A percentile compares a stretch with the other conserved stretches of the same genome.
phyloP scores from a whole-genome alignment of 495 filamentous ascomycete genomes.

The Ramalina intermedia region DNA sequence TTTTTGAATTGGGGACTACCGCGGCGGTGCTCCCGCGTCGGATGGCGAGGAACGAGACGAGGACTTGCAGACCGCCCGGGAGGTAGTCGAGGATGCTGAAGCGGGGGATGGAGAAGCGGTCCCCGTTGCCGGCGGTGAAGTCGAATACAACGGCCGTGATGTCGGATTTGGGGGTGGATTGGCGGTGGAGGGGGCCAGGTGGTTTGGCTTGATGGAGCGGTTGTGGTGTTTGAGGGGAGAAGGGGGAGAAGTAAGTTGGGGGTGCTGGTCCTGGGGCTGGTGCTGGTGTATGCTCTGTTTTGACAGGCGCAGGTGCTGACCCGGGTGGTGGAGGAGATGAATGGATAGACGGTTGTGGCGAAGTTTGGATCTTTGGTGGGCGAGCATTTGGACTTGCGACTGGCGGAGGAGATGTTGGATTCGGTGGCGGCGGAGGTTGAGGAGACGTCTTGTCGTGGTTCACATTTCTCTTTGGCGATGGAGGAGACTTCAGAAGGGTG shows the following conservation, averaged over 20 bases:
- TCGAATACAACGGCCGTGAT: slow-evolving; percentile 70
- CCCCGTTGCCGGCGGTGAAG: slow-evolving; percentile 57
- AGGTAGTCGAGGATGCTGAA: slow-evolving; percentile 67
- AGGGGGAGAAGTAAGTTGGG: not conserved
- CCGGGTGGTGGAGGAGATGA: slow-evolving; percentile 9
- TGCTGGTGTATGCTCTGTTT: slow-evolving; percentile 5
- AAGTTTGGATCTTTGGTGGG: slow-evolving; percentile 14
- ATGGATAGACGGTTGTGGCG: slow-evolving; percentile 15
- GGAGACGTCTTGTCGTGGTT: slow-evolving; percentile 7
- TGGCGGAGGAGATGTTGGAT: slow-evolving; percentile 13
- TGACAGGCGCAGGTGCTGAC: slow-evolving; percentile 13
- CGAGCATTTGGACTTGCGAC: slow-evolving; percentile 11
- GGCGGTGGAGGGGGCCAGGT: not conserved
- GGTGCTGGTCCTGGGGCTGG: not conserved
- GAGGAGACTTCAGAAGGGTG: slow-evolving; percentile 36
- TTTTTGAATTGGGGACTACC: not conserved
- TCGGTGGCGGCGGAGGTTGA: slow-evolving; percentile 6
- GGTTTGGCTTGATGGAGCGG: slow-evolving; percentile 4
- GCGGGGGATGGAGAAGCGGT: slow-evolving; percentile 82
- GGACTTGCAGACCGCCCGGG: slow-evolving; percentile 29
- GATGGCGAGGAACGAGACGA: slow-evolving; percentile 38
- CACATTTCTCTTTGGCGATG: slow-evolving; percentile 19
- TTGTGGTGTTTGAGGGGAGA: not conserved
- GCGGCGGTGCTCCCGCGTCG: slow-evolving; percentile 30
- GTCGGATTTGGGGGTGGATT: slow-evolving; percentile 25